Evolutionary conservation across 1,139 yeast genomes (phyloP), one percentile per base, ranked within the genome.

Genomic region (Sugiyamaella novakii): DNA sequence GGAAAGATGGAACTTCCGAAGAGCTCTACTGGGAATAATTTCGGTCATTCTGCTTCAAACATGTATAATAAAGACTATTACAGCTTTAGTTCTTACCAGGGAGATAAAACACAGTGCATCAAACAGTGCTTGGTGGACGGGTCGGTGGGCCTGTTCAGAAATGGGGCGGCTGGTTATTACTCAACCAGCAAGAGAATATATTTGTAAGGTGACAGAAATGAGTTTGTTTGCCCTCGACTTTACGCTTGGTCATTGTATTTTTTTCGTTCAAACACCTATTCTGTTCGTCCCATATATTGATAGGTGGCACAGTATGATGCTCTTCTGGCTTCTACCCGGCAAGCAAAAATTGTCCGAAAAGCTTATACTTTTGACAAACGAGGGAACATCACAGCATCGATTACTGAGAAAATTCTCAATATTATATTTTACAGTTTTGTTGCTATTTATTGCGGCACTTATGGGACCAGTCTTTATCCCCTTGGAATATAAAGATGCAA

Each of bases 81-180:
- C 78, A 2, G 66, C 79, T 2, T 43, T 79, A 3, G 58, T 78
- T 3, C 62, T 86, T 12, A 75, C 91, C 0, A 72, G 84, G 51
- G 95, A 87, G 60, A 69, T 78, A 53, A 74, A 73, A 37, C 78
- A 75, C 52, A 82, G 79, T 52, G 68, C 69, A 31, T 64, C 84
- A 1, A 85, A 84, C 59, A 62, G 75, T 22, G 83, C 91, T 0
- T 88, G 96, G 95, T 88, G 96, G 96, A 78, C 87, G 0, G 96
- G 95, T 0, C 75, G 73, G 44, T 87, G 96, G 96, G 62, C 75
- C 35, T 70, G 68, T 10, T 74, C 78, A n/a, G 80, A 78, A 1
- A 67, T 83, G 33, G 87, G 89, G 0, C 76, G 80, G 77, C 65
- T 75, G 34, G 68, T 76, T 1, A 47, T 86, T 1, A 72, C 83